These are phyloP conservation scores for Blepharisma japonicum DNA, from an alignment of 73 alveolate genomes.

Conservation along the genomic window DNA sequence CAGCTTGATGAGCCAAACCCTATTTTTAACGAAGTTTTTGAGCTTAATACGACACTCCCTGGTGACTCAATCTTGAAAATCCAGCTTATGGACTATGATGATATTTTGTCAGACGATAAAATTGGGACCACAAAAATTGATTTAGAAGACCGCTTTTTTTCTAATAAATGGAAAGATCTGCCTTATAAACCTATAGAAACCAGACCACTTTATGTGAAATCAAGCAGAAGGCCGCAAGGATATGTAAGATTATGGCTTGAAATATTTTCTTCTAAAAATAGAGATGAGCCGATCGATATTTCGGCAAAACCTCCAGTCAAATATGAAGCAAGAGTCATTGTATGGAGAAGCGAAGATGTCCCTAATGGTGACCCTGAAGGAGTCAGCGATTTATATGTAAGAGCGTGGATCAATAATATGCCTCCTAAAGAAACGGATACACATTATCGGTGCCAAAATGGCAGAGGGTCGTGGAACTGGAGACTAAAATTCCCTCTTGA, in stretches of 20 bases:
- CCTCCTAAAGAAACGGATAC: slow-evolving; percentile 79
- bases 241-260: slow-evolving; percentile 83
- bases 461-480: slow-evolving; percentile 88
- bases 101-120: slow-evolving; percentile 77
- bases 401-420: slow-evolving; percentile 72
- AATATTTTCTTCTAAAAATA: slow-evolving; percentile 63
- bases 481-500: slow-evolving; percentile 66
- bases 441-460: slow-evolving; percentile 80
- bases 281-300: slow-evolving; percentile 60
- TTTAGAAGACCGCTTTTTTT: slow-evolving; percentile 90
- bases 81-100: slow-evolving; percentile 86
- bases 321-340: slow-evolving; percentile 78
- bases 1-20: slow-evolving; percentile 72
- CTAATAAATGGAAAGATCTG: slow-evolving; percentile 79
- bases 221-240: slow-evolving; percentile 76
- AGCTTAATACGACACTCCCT: slow-evolving; percentile 77
- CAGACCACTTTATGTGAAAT: slow-evolving; percentile 69
- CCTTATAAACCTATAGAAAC: slow-evolving; percentile 85
- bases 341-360: slow-evolving; percentile 84
- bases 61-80: slow-evolving; percentile 72
- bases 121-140: slow-evolving; percentile 84
- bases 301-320: slow-evolving; percentile 71
- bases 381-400: slow-evolving; percentile 79
- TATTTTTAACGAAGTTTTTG: slow-evolving; percentile 74
- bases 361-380: slow-evolving; percentile 83